Base-by-base conservation (phyloP, 139 green algal genomes). In the Ulvella scutata region DNA sequence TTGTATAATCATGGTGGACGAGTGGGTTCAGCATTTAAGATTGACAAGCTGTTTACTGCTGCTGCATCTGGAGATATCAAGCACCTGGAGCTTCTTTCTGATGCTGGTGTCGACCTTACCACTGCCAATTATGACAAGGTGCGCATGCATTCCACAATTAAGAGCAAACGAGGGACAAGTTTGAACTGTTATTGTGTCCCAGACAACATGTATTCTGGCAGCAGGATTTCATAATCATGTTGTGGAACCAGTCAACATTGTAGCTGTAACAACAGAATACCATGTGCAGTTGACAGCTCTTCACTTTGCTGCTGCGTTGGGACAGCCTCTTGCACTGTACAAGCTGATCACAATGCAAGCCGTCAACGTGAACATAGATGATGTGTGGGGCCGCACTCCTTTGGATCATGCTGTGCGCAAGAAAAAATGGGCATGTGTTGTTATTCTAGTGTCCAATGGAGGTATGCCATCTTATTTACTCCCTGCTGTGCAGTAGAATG, bases 251-350 rank as follows among this genome's bases (percentile, higher is more conserved):
- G n/a, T n/a, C n/a, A n/a, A n/a, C n/a, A n/a, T n/a, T n/a, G n/a
- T n/a, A n/a, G n/a, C n/a, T n/a, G n/a, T n/a, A n/a, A n/a, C n/a
- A n/a, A n/a, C n/a, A n/a, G n/a, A n/a, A n/a, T n/a, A n/a, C n/a
- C n/a, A n/a, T n/a, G 20, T 67, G 51, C 51, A 67, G 51, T 36
- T 67, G 51, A 67, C 51, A 67, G 51, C 51, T 36, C 51, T 67
- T 10, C 51, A 67, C 20, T 13, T 67, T 23, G 51, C 51, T 34
- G 51, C 51, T 26, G 20, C n/a, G 9, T 13, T 26, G 51, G 51
- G 51, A 26, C 10, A 67, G 51, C 31, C 20, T 10, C 6, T 67
- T n/a, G 51, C 51, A 26, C 51, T 67, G 51, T 67, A 67, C 17
- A 1, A 36, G 7, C 20, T 67, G 17, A 67, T 67, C 51, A 67